Conservation (phyloP, 2,329 filamentous ascomycete species). For the Sclerotiophoma versabilis region DNA sequence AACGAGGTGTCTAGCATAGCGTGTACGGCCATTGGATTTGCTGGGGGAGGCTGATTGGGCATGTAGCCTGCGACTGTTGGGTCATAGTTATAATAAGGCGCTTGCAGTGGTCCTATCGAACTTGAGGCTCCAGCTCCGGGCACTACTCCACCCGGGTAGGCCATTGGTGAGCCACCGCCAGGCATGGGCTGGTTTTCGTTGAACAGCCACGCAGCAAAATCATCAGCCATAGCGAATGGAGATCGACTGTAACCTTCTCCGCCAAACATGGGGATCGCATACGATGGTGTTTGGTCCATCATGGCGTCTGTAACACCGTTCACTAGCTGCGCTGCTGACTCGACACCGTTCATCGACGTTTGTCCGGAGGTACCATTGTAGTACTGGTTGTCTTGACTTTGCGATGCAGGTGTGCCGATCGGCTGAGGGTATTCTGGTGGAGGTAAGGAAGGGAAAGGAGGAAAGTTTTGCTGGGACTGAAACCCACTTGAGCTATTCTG, state of each 20-base stretch:
- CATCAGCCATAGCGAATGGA: conserved; percentile 85
- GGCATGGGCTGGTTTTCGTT: conserved; percentile 66
- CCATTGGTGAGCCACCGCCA: conserved; percentile 48
- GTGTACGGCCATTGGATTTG: conserved; percentile 89
- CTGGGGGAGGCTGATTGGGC: conserved; percentile 60
- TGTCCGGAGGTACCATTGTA: conserved; percentile 47
- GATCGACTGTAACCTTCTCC: conserved; percentile 84
- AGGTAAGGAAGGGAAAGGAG: conserved; percentile 66
- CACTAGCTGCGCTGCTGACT: conserved; percentile 47
- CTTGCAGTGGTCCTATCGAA: conserved; percentile 54
- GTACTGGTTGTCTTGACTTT: conserved; percentile 45
- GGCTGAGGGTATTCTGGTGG: conserved; percentile 61
- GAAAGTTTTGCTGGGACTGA: conserved; percentile 67
- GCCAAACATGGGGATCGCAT: conserved; percentile 85
- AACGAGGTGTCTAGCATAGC: conserved; percentile 82
- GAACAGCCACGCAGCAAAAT: conserved; percentile 86
- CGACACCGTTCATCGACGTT: conserved; percentile 48
- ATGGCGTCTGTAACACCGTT: conserved; percentile 49
- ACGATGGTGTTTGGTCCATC: conserved; percentile 57
- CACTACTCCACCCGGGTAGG: conserved; percentile 39
- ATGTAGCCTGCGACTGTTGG: conserved; percentile 58
- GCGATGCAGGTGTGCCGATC: conserved; percentile 45
- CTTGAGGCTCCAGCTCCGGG: conserved; percentile 50
- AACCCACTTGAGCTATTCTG: conserved; percentile 54
- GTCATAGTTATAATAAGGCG: conserved; percentile 60